Conservation (phyloP, 495 filamentous ascomycete genomes). For the Lindgomyces ingoldianus region DNA sequence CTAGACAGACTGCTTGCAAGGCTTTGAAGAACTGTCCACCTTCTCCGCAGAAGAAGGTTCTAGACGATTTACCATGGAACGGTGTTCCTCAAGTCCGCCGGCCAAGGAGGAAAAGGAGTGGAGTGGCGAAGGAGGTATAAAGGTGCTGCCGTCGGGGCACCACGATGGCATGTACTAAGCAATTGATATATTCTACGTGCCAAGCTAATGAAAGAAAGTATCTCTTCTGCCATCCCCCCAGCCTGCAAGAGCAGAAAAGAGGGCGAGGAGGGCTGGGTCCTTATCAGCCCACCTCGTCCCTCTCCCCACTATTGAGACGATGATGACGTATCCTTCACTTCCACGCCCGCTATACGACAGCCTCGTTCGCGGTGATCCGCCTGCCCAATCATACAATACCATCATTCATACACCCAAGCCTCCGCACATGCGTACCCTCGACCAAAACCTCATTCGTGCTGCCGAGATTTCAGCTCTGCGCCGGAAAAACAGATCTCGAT, state of each 20-base stretch:
- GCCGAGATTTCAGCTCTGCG: conserved; percentile 2
- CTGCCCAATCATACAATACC: conserved; percentile 14
- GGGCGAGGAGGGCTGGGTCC: not conserved
- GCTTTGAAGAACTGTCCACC: conserved; percentile 23
- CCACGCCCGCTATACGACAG: conserved; percentile 20
- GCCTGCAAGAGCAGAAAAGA: conserved; percentile 1
- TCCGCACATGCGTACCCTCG: conserved; percentile 7
- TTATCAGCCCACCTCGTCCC: conserved; percentile 14
- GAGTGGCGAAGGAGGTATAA: not conserved
- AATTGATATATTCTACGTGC: not conserved
- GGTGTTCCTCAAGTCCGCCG: not conserved
- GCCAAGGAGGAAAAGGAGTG: not conserved
- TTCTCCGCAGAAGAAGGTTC: conserved; percentile 15
- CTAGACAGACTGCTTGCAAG: conserved; percentile 27
- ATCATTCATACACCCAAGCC: conserved; percentile 25
- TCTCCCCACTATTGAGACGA: conserved; percentile 31
- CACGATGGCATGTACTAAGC: no score
- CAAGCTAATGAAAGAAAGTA: not conserved
- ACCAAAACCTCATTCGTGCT: conserved; percentile 10
- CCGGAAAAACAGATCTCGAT: conserved; percentile 1
- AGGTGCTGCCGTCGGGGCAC: not conserved
- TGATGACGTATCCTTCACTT: conserved; percentile 27
- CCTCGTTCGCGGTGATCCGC: conserved; percentile 23
- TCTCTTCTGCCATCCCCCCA: not conserved
- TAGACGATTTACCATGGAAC: conserved; percentile 31